Evolutionary conservation across 768 basidiomycete genomes (phyloP), one percentile per base, ranked within the genome.

Genomic region (Paxillus involutus): DNA sequence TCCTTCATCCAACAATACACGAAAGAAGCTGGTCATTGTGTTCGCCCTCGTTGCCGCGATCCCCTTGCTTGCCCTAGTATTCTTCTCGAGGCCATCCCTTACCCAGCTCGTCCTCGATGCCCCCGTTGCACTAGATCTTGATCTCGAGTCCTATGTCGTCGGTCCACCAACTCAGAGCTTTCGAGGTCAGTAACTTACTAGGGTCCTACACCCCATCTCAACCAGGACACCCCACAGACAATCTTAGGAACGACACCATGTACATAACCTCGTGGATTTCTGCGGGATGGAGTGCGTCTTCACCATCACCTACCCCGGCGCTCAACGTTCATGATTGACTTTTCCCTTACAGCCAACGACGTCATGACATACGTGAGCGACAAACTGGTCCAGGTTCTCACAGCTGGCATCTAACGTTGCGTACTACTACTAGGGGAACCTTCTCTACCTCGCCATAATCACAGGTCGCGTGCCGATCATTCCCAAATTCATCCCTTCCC

Each of bases 241-340:
- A 88, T 59, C 70, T 90, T 35, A 78, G 77, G 14, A 69, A 78
- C 17, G 80, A 86, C 52, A 72, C 73, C 4, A 77, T 84, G 57
- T 90, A 89, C 58, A 81, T 90, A 54, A 84, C 86, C 1, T 85
- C 85, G 13, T 90, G 86, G 86, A 74, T 83, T 39, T 82, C 83
- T 36, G 86, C 87, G n/a, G 88, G 88, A 39, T 90, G 88, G 88
- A 88, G 82, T 83, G 64, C 60, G 83, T 77, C 16, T 16, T 19
- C 17, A n/a, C 24, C 8, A n/a, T 21, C 13, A 9, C 3, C 13
- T 11, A 35, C 33, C 4, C 5, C 5, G 13, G 26, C 26, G 26
- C 26, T 26, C 26, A 35, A 37, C 4, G 21, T 19, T 17, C 12
- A 12, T 17, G 12, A 16, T 46, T 35, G 39, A 55, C 57, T 44